Conservation (phyloP, 192 early-diverging fungal genomes). For the Podila verticillata region DNA sequence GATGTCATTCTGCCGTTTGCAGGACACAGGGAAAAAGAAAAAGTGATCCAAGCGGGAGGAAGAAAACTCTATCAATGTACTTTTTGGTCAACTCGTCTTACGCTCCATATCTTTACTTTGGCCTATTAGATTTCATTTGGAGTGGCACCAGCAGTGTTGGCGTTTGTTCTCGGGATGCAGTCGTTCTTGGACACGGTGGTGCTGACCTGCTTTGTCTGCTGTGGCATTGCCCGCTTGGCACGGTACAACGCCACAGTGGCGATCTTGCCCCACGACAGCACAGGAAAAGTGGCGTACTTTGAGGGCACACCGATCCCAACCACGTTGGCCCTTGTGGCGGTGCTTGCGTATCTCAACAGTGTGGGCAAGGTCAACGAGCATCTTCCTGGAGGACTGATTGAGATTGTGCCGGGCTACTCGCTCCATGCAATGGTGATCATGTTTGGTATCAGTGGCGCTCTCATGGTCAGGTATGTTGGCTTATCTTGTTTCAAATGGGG, state of each 20-base stretch:
- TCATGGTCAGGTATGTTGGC: slow-evolving; percentile 79
- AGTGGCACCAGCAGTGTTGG: slow-evolving; percentile 85
- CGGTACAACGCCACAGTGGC: slow-evolving; percentile 92
- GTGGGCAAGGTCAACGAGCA: slow-evolving; percentile 64
- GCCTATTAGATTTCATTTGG: slow-evolving; percentile 69
- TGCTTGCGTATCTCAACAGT: slow-evolving; percentile 68
- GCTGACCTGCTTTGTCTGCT: slow-evolving; percentile 87
- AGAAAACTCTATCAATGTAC: too few species aligned
- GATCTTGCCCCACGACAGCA: slow-evolving; percentile 74
- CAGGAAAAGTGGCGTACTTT: slow-evolving; percentile 85
- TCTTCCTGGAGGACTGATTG: slow-evolving; percentile 66
- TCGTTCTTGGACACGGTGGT: slow-evolving; percentile 80
- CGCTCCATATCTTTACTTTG: slow-evolving; percentile 4
- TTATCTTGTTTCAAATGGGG: background rate
- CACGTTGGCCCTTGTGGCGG: slow-evolving; percentile 70
- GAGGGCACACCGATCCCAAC: slow-evolving; percentile 94
- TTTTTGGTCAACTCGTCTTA: background rate
- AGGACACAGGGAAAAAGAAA: too few species aligned
- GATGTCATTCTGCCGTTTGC: too few species aligned
- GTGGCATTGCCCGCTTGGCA: slow-evolving; percentile 86
- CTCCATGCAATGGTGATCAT: slow-evolving; percentile 83
- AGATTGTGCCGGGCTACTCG: slow-evolving; percentile 68
- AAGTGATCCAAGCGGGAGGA: too few species aligned
- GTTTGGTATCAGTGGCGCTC: slow-evolving; percentile 80
- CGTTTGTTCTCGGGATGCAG: slow-evolving; percentile 87